Conservation (phyloP, 306 rosid species). For the Lathyrus tuberosus region DNA sequence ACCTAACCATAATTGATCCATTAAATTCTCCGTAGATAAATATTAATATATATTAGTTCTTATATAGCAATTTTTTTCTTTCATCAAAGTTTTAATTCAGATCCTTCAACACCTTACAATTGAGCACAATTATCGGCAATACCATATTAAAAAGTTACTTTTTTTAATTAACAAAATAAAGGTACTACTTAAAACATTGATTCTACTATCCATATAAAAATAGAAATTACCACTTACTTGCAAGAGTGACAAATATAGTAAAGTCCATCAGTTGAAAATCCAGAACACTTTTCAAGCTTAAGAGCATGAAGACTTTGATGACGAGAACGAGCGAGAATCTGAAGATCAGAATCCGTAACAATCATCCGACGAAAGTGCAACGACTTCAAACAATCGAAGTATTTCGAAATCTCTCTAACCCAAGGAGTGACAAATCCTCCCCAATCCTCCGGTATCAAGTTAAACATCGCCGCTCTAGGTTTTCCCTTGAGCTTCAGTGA, state of each 20-base stretch:
- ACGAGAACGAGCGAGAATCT: constrained; percentile 62
- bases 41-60: no score
- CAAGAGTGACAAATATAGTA: constrained; percentile 63
- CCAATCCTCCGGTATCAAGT: constrained; percentile 95
- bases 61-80: no score
- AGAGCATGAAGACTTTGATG: constrained; percentile 70
- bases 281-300: constrained; percentile 87
- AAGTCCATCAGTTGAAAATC: constrained; percentile 90
- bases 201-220: background rate
- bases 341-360: constrained; percentile 78
- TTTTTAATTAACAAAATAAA: no score
- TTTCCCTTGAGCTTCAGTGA: constrained; percentile 84
- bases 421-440: constrained; percentile 90
- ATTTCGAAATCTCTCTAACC: constrained; percentile 65
- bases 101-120: background rate
- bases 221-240: constrained; percentile 53
- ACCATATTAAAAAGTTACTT: no score
- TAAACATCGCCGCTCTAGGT: constrained; percentile 96
- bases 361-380: constrained; percentile 95
- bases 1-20: no score
- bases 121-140: no score
- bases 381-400: constrained; percentile 65
- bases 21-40: no score
- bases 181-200: no score
- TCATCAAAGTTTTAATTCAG: background rate